Evolutionary conservation across 2,329 filamentous ascomycete genomes (phyloP).

Genomic region (Purpureocillium lavendulum): DNA sequence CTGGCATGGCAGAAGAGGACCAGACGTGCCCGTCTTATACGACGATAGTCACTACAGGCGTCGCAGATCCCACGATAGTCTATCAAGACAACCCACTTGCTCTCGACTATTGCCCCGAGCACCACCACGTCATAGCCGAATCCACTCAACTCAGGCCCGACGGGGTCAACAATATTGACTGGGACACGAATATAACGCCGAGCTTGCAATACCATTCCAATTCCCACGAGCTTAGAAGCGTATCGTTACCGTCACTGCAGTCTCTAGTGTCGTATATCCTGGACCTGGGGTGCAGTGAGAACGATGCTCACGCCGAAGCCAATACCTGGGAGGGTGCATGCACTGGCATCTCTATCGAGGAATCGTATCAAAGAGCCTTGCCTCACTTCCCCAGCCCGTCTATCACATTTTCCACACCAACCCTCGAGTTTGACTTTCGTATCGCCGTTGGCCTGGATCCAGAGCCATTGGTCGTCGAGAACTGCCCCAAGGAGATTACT

Average conservation of each 20-base stretch:
- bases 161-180: slow-evolving; percentile 12
- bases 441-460: slow-evolving; percentile 37
- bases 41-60: too few species aligned
- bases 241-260: neutral
- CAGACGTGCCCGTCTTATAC: too few species aligned
- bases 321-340: neutral
- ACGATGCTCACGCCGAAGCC: neutral
- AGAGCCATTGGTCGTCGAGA: slow-evolving; percentile 33
- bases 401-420: slow-evolving; percentile 35
- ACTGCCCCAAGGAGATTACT: slow-evolving; percentile 37
- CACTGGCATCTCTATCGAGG: slow-evolving; percentile 17
- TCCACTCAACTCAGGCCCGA: slow-evolving; percentile 8
- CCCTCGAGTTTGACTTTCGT: slow-evolving; percentile 40
- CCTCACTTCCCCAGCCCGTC: slow-evolving; percentile 32
- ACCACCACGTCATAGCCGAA: too few species aligned
- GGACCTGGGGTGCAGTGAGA: neutral
- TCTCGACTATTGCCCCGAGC: too few species aligned
- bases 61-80: too few species aligned
- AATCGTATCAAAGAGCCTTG: slow-evolving; percentile 27
- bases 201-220: slow-evolving; percentile 2
- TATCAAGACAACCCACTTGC: too few species aligned
- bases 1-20: too few species aligned
- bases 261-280: neutral
- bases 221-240: too few species aligned
- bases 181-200: slow-evolving; percentile 20